phyloP scores from a whole-genome alignment of 2,329 filamentous ascomycete species.

The Cucurbitaria berberidis region DNA sequence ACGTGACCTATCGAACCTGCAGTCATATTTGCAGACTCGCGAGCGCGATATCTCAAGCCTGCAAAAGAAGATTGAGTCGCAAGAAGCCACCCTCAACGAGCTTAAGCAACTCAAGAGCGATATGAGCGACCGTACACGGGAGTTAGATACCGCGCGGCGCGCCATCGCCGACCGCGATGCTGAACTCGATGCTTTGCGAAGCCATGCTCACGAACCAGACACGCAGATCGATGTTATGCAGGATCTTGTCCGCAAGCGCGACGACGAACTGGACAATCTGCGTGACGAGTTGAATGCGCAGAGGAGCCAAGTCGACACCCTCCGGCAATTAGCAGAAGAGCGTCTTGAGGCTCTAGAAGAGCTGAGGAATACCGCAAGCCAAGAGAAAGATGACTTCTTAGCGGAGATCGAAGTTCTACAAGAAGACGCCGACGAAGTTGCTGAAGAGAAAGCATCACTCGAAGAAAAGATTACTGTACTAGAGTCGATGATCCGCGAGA shows the following conservation, averaged over 20 bases:
- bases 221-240: constrained; percentile 52
- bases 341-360: constrained; percentile 57
- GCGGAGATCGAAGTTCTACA: constrained; percentile 61
- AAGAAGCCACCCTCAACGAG: constrained; percentile 37
- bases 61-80: constrained; percentile 42
- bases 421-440: constrained; percentile 50
- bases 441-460: constrained; percentile 61
- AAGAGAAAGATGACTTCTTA: constrained; percentile 58
- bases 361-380: constrained; percentile 55
- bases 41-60: constrained; percentile 40
- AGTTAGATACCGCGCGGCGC: constrained; percentile 44
- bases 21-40: constrained; percentile 37
- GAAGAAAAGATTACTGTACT: constrained; percentile 61
- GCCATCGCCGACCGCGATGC: constrained; percentile 46
- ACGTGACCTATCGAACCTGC: constrained; percentile 39
- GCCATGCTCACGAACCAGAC: constrained; percentile 46
- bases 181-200: constrained; percentile 46
- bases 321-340: constrained; percentile 45
- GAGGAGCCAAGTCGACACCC: constrained; percentile 37
- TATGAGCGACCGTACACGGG: constrained; percentile 41
- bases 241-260: constrained; percentile 51
- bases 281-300: constrained; percentile 51
- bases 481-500: constrained; percentile 47
- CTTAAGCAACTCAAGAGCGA: constrained; percentile 37
- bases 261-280: constrained; percentile 61